Evolutionary conservation across 1,139 yeast species (phyloP), one percentile per base, ranked within the genome.

Genomic region (Yamadazyma diddensiae): DNA sequence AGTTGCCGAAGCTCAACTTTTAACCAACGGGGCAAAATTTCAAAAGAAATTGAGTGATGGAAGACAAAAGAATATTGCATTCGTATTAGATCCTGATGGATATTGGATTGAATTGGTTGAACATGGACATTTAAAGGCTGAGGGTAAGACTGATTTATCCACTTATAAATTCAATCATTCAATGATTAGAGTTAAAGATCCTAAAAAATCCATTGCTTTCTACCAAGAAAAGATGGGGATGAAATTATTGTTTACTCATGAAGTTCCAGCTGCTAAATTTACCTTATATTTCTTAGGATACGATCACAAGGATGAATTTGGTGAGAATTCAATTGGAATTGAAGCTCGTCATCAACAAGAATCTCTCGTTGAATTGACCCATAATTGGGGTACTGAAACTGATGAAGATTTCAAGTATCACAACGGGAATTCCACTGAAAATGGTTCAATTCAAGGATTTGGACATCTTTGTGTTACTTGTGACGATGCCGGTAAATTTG

Each of bases 91-190:
- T 53, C 97, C 97, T 4, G 92, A 92, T 60, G 94, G 94, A 46
- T 92, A 92, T 65, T 92, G 98, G 98, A 74, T 92, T 49, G 98
- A 92, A 66, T 66, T 92, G 51, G 75, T 90, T 46, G 80, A 79
- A 50, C 80, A 88, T 53, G 70, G 62, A 19, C 51, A 63, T 30
- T 57, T 56, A 49, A 66, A 70, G 47, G 47, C 47, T 17, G 72
- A 61, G 17, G 64, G 50, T 18, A 55, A 52, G 25, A 65, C 76
- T 22, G 62, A 71, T 35, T 37, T 50, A 5, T 36, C 63, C 8
- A 67, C 73, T 29, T 77, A 79, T 58, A 73, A 73, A 46, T 75
- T 92, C 60, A 92, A 92, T 62, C 98, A 92, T 60, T 67, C 95
- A 11, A 92, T 92, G 98, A 73, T 90, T 45, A 77, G 98, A 52